phyloP scores from a whole-genome alignment of 768 basidiomycete species.

The Lactarius sanguifluus region DNA sequence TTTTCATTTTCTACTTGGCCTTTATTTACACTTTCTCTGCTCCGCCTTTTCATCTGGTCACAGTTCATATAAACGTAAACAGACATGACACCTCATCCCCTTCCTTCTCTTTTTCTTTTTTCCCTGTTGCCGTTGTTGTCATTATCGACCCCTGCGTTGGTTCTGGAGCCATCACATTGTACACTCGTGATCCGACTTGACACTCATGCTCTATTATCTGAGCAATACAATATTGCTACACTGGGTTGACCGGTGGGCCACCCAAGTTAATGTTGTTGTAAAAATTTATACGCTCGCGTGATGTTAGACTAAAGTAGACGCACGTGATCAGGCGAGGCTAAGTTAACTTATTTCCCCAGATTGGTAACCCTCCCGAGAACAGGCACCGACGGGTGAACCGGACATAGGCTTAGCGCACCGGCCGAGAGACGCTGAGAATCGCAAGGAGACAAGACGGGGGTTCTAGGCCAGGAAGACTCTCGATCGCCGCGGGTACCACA shows the following conservation, averaged over 20 bases:
- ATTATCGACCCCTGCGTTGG: conserved; percentile 23
- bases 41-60: conserved; percentile 11
- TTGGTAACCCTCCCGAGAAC: not conserved
- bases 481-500: not conserved
- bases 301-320: not conserved
- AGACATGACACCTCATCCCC: conserved; percentile 32
- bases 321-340: not conserved
- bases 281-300: not conserved
- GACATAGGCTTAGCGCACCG: not conserved
- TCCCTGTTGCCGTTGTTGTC: conserved; percentile 31
- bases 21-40: not conserved
- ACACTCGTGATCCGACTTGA: conserved; percentile 16
- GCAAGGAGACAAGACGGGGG: not conserved
- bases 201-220: conserved; percentile 2
- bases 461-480: not conserved
- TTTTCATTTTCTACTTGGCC: conserved; percentile 18
- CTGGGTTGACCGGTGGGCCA: conserved; percentile 14
- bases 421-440: not conserved
- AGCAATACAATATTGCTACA: conserved; percentile 25
- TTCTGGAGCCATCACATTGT: conserved; percentile 22
- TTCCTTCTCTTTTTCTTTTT: conserved; percentile 24
- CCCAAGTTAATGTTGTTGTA: conserved; percentile 28
- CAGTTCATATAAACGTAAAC: conserved; percentile 27
- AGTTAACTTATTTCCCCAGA: not conserved
- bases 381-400: not conserved